Percentiles rank a stretch among this genome's conserved stretches.
Conservation (phyloP, 2,329 filamentous ascomycete species). For the Endoconidiophora laricicola region DNA sequence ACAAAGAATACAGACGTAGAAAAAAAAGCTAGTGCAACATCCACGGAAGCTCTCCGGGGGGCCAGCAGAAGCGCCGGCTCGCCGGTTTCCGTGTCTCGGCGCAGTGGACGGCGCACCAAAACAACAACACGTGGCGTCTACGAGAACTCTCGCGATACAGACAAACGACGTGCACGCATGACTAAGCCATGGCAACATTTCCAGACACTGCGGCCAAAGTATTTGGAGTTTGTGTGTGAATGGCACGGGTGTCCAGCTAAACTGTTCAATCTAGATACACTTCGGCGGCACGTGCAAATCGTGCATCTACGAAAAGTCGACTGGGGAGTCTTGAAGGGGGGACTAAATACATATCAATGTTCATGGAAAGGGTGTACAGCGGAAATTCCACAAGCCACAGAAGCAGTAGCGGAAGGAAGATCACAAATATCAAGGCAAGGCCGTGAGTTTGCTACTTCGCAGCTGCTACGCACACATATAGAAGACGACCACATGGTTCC, state of each 20-base stretch:
- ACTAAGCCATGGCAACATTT: slow-evolving; percentile 21
- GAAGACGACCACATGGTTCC: slow-evolving; percentile 36
- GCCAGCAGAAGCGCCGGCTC: no score
- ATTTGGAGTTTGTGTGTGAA: slow-evolving; percentile 39
- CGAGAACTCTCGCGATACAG: neutral
- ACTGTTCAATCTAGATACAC: slow-evolving; percentile 43
- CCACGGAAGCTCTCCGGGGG: no score
- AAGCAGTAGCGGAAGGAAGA: neutral
- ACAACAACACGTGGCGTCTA: neutral
- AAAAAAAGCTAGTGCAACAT: no score
- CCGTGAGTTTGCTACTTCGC: slow-evolving; percentile 12
- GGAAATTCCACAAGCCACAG: neutral
- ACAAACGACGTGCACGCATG: neutral
- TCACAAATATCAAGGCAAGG: neutral
- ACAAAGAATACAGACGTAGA: no score
- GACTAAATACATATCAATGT: slow-evolving; percentile 14
- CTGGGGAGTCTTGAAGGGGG: neutral
- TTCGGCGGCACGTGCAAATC: slow-evolving; percentile 34
- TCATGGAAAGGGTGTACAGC: slow-evolving; percentile 20
- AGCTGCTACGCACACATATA: slow-evolving; percentile 32
- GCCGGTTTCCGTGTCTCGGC: no score
- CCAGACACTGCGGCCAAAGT: slow-evolving; percentile 25
- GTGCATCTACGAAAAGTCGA: slow-evolving; percentile 27
- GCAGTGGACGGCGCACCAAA: no score
- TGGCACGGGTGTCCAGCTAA: slow-evolving; percentile 43